Percentiles rank a stretch among this genome's conserved stretches.
Evolutionary conservation across 768 basidiomycete species (phyloP).

Genomic region (Phaffia australis): DNA sequence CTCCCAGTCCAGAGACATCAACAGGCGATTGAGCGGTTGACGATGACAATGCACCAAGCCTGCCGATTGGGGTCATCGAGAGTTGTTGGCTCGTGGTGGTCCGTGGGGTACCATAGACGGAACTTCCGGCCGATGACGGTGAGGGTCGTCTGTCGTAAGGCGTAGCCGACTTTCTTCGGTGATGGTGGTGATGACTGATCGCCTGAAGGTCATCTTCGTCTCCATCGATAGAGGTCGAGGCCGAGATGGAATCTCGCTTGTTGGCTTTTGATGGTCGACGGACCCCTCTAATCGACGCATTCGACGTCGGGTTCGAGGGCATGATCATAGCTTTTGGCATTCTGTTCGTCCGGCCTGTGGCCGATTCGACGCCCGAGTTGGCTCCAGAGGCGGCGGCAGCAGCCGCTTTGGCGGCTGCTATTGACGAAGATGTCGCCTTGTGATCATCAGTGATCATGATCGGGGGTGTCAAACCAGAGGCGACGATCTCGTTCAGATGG

Average conservation of each 20-base stretch:
- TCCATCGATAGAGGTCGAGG: constrained; percentile 13
- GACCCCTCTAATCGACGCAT: no score
- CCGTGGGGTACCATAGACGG: constrained; percentile 10
- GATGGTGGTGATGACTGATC: constrained; percentile 1
- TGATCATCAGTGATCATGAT: constrained; percentile 99
- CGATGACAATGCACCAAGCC: neutral
- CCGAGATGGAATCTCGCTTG: constrained; percentile 3
- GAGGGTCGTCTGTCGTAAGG: constrained; percentile 31
- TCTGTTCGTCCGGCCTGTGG: neutral
- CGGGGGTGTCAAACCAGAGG: constrained; percentile 67
- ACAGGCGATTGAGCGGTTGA: neutral
- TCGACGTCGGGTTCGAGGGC: constrained; percentile 12
- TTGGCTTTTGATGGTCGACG: neutral
- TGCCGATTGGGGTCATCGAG: constrained; percentile 14
- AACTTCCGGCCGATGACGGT: constrained; percentile 8
- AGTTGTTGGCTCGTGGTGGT: neutral
- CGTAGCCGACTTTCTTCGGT: constrained; percentile 26
- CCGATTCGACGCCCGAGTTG: neutral
- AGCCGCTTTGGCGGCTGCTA: constrained; percentile 8
- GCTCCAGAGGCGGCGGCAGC: constrained; percentile 8
- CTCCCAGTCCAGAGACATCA: neutral
- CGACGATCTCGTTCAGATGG: constrained; percentile 64
- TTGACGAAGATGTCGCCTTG: constrained; percentile 49
- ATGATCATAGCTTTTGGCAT: constrained; percentile 20
- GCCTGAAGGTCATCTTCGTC: constrained; percentile 12